Base-by-base conservation (phyloP, 345 rosid genomes). In the Lumnitzera littorea region DNA sequence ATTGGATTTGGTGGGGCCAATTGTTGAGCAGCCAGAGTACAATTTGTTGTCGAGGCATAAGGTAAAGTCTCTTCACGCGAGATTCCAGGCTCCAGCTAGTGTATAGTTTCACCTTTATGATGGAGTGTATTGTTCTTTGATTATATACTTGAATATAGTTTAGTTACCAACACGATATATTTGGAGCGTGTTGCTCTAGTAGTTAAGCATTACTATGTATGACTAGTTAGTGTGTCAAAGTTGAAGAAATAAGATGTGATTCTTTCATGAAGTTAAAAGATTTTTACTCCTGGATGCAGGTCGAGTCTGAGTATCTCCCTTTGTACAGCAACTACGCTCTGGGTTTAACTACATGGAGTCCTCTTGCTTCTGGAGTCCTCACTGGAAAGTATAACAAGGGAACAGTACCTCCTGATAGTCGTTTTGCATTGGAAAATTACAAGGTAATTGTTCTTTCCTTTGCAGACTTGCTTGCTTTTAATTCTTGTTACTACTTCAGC, bases 341-440 rank as follows among this genome's bases (percentile, higher is more conserved):
- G 51, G 99, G 99, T 66, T 90, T 94, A 25, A 86, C 99, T 17
- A 94, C 97, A 7, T 94, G 99, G 99, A 94, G 99, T 62, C 99
- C 99, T 50, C 96, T 94, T 52, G 90, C 99, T 46, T 90, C 97
- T 3, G 97, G 99, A 50, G 99, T 94, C 58, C 97, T 94, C 73
- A 86, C 96, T 67, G 99, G 99, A 62, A 94, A 94, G 58, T 90
- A 94, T 78, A 82, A 74, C 82, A 90, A 85, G 76, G 97, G 99
- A 66, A 58, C 58, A 24, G 74, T 94, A 70, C 99, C 99, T 20
- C 61, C 92, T 13, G 97, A 94, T 66, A 94, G 99, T 46, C 84
- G 96, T 50, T 94, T 94, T 69, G 91, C 97, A 12, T 73, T 94
- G 81, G 99, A 94, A 73, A 94, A 88, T 72, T 94, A 90, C 82